Evolutionary conservation across 2,329 filamentous ascomycete genomes (phyloP).

Genomic region (Shiraia sp.): DNA sequence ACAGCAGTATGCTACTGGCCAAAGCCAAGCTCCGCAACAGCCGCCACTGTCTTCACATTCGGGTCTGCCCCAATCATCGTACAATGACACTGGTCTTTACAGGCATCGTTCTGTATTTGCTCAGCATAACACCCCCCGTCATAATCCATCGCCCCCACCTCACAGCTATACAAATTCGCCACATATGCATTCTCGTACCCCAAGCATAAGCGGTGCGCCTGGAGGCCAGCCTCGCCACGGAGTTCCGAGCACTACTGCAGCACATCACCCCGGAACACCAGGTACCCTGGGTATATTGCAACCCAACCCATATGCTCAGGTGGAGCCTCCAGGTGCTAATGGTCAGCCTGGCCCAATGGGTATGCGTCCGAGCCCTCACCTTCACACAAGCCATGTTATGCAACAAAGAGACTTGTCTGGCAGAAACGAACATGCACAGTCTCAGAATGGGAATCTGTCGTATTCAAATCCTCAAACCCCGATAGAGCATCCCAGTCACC

Average conservation of each 20-base stretch:
- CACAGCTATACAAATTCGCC: slow-evolving; percentile 37
- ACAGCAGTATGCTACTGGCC: slow-evolving; percentile 29
- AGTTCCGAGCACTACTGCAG: slow-evolving; percentile 22
- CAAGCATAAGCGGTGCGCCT: slow-evolving; percentile 37
- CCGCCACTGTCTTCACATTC: slow-evolving; percentile 31
- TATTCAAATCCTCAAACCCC: slow-evolving; percentile 42
- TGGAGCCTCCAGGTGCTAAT: slow-evolving; percentile 37
- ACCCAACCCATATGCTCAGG: slow-evolving; percentile 43
- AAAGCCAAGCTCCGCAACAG: slow-evolving; percentile 32
- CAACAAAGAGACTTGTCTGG: slow-evolving; percentile 32
- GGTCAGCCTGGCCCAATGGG: slow-evolving; percentile 36
- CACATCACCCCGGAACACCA: slow-evolving; percentile 23
- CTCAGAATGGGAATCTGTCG: slow-evolving; percentile 31
- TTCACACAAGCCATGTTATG: slow-evolving; percentile 34
- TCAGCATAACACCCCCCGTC: slow-evolving; percentile 37
- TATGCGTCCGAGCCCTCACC: slow-evolving; percentile 43
- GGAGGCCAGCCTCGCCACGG: slow-evolving; percentile 29
- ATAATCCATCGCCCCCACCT: slow-evolving; percentile 42
- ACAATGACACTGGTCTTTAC: slow-evolving; percentile 24
- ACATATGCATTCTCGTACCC: slow-evolving; percentile 39
- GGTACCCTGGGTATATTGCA: slow-evolving; percentile 36
- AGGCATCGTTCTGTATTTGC: slow-evolving; percentile 37
- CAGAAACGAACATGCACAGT: slow-evolving; percentile 39
- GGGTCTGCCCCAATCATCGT: slow-evolving; percentile 28
- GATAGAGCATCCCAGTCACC: slow-evolving; percentile 30